Evolutionary conservation across 345 rosid species (phyloP), one percentile per base, ranked within the genome.

Genomic region (Erysimum cheiranthoides): DNA sequence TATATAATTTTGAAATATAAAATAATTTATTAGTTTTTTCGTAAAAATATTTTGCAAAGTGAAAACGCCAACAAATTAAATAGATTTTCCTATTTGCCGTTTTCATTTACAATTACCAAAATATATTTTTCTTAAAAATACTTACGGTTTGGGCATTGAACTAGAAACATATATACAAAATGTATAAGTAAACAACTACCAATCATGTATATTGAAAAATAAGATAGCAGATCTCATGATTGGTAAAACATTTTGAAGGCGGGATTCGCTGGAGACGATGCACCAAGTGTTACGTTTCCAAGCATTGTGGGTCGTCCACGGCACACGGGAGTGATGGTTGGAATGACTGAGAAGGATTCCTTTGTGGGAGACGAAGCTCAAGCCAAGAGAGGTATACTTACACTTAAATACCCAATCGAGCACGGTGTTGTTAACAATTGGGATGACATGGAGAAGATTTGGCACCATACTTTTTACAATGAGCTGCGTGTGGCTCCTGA

Each of bases 191-290:
- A n/a, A 9, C 16, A 58, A 12, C n/a, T n/a, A n/a, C 14, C 9
- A 21, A 57, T 32, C 38, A 57, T 14, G 11, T 14, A 42, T 31
- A 18, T 6, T 9, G 3, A 13, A 3, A 16, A 71, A 5, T 28
- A 58, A 32, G 25, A 21, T 21, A 21, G 17, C n/a, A 35, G 5
- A 31, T 49, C 14, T 66, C 39, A 53, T 54, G 16, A n/a, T 38
- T 35, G 61, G 61, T 21, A 30, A 32, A 52, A 38, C 31, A 16
- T 40, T 73, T 40, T 47, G 17, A 40, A 81, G 86, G 86, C 85
- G 53, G 85, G 83, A 68, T 79, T 69, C 52, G 74, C 68, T 35
- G 83, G 86, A 10, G 71, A 73, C 7, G 86, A 81, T 79, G 80
- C 78, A 18, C 86, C 84, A 38, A 66, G 54, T 30, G 68, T 68